Percentiles rank a stretch among this genome's conserved stretches.
phyloP scores from a whole-genome alignment of 352 stramenopile genomes.

The Phytophthora kernoviae region DNA sequence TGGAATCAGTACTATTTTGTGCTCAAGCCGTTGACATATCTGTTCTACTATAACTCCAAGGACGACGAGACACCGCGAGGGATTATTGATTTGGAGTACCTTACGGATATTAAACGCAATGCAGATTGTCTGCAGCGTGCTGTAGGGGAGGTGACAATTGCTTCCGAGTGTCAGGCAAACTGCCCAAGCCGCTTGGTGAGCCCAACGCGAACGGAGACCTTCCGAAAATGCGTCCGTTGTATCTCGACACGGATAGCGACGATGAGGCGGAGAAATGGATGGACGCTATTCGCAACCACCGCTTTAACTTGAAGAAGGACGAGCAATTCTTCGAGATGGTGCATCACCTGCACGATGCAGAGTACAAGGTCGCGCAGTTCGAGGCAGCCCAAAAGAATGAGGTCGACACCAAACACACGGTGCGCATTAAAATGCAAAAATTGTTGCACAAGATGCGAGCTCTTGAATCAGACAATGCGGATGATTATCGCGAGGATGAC shows the following conservation, averaged over 20 bases:
- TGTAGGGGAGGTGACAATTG: conserved; percentile 65
- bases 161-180: conserved; percentile 74
- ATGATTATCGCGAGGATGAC: conserved; percentile 26
- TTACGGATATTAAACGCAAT: conserved; percentile 78
- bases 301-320: conserved; percentile 61
- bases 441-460: conserved; percentile 40
- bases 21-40: conserved; percentile 70
- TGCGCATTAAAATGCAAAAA: conserved; percentile 35
- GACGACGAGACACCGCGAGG: conserved; percentile 69
- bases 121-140: conserved; percentile 76
- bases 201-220: conserved; percentile 37
- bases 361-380: conserved; percentile 38
- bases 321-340: conserved; percentile 43
- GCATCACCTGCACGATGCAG: conserved; percentile 40
- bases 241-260: conserved; percentile 60
- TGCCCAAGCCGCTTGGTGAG: conserved; percentile 45
- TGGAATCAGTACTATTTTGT: conserved; percentile 88
- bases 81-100: conserved; percentile 82
- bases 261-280: conserved; percentile 71
- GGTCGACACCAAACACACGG: conserved; percentile 11
- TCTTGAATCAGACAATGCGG: conserved; percentile 33
- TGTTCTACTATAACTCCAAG: conserved; percentile 85
- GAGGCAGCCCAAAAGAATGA: conserved; percentile 38
- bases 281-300: conserved; percentile 66
- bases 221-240: conserved; percentile 68